These are phyloP conservation scores for Basidiobolus meristosporus DNA, from an alignment of 371 early-diverging fungal genomes.

Conservation along the genomic window DNA sequence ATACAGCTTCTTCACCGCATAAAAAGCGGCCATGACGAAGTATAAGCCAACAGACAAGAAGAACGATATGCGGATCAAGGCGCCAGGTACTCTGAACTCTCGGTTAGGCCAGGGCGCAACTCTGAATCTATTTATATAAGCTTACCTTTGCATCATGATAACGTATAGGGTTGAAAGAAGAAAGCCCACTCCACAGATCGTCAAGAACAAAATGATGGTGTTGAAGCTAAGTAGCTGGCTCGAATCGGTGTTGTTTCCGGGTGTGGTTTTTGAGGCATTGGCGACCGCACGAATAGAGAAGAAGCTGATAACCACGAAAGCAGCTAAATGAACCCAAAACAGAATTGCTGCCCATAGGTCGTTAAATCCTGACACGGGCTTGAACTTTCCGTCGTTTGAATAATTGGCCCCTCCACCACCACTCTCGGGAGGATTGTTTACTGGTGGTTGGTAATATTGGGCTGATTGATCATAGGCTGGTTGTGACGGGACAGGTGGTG, in stretches of 20 bases:
- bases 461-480: slow-evolving; percentile 1
- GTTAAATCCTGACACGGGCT: slow-evolving; percentile 13
- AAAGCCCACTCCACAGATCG: slow-evolving; percentile 2
- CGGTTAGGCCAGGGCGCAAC: no score
- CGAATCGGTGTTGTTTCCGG: no score
- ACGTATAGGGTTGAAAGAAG: slow-evolving; percentile 5
- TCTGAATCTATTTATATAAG: no score
- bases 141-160: slow-evolving; percentile 7
- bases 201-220: not conserved
- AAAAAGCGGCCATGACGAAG: not conserved
- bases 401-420: no score
- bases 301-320: slow-evolving; percentile 15
- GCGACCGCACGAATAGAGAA: no score
- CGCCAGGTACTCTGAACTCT: slow-evolving; percentile 2
- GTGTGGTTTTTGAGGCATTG: no score
- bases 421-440: not conserved
- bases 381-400: slow-evolving; percentile 8
- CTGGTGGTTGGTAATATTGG: slow-evolving; percentile 1
- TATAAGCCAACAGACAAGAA: slow-evolving; percentile 1
- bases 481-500: not conserved
- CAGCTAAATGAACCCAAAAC: slow-evolving; percentile 17
- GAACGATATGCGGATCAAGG: slow-evolving; percentile 4
- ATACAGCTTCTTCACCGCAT: not conserved
- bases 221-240: not conserved
- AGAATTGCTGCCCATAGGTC: slow-evolving; percentile 30